These are phyloP conservation scores for Colletotrichum noveboracense DNA, from an alignment of 2,329 filamentous ascomycete genomes.

Conservation along the genomic window DNA sequence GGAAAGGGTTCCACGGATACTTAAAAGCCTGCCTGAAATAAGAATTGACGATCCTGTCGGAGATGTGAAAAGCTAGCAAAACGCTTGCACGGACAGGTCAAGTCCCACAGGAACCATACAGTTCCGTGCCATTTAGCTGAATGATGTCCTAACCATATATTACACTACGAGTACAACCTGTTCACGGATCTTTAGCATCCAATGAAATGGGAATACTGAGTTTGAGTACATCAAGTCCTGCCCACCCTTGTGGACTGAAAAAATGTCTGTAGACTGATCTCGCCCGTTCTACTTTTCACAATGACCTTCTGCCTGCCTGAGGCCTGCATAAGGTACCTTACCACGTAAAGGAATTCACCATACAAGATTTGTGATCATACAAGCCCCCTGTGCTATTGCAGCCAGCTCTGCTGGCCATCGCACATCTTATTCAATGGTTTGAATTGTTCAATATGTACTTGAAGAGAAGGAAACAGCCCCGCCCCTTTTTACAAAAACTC, in stretches of 20 bases:
- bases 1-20: rapidly evolving
- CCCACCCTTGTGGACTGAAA: not conserved
- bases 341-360: not conserved
- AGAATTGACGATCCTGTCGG: not conserved
- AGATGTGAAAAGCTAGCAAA: not conserved
- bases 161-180: not conserved
- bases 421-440: not conserved
- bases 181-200: not conserved
- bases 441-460: not conserved
- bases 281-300: not conserved
- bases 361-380: not conserved
- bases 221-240: not conserved
- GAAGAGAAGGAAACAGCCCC: not conserved
- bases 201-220: not conserved
- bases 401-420: not conserved
- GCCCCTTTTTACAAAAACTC: not conserved
- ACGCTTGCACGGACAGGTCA: not conserved
- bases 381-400: not conserved
- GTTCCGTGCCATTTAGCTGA: not conserved
- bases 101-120: not conserved
- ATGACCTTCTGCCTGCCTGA: not conserved
- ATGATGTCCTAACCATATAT: not conserved
- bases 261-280: not conserved
- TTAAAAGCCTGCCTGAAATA: not conserved
- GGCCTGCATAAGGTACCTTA: not conserved